These are phyloP conservation scores for Rhizopogon vinicolor DNA, from an alignment of 768 basidiomycete genomes.

Conservation along the genomic window DNA sequence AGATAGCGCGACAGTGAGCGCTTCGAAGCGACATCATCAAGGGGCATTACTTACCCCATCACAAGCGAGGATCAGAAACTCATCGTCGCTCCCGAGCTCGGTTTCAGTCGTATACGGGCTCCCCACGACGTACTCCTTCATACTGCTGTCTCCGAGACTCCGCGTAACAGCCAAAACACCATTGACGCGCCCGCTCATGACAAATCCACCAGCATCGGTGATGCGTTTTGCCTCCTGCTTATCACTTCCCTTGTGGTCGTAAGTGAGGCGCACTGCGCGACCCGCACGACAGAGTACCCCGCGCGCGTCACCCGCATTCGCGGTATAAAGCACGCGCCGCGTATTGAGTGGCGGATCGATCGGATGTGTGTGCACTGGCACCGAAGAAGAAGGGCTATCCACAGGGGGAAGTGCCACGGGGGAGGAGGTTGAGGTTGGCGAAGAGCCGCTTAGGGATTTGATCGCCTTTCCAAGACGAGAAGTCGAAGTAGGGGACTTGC, in stretches of 20 bases:
- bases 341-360: slow-evolving; percentile 44
- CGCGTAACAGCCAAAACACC: slow-evolving; percentile 96
- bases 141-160: slow-evolving; percentile 92
- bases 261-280: slow-evolving; percentile 88
- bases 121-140: slow-evolving; percentile 99
- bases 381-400: slow-evolving; percentile 22
- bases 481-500: slow-evolving; percentile 32
- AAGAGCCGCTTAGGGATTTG: slow-evolving; percentile 36
- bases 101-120: slow-evolving; percentile 99
- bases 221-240: slow-evolving; percentile 97
- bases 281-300: slow-evolving; percentile 91
- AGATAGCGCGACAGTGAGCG: not conserved
- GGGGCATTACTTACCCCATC: slow-evolving; percentile 73
- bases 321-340: slow-evolving; percentile 84
- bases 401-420: not conserved
- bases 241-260: slow-evolving; percentile 98
- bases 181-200: slow-evolving; percentile 97
- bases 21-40: not conserved
- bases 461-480: slow-evolving; percentile 54
- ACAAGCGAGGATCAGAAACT: slow-evolving; percentile 93
- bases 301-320: slow-evolving; percentile 95
- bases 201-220: slow-evolving; percentile 96
- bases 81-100: slow-evolving; percentile 83
- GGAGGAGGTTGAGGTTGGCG: slow-evolving; percentile 9
- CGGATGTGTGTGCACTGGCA: slow-evolving; percentile 30